Conservation (phyloP, 768 basidiomycete species). For the Trametes cubensis region DNA sequence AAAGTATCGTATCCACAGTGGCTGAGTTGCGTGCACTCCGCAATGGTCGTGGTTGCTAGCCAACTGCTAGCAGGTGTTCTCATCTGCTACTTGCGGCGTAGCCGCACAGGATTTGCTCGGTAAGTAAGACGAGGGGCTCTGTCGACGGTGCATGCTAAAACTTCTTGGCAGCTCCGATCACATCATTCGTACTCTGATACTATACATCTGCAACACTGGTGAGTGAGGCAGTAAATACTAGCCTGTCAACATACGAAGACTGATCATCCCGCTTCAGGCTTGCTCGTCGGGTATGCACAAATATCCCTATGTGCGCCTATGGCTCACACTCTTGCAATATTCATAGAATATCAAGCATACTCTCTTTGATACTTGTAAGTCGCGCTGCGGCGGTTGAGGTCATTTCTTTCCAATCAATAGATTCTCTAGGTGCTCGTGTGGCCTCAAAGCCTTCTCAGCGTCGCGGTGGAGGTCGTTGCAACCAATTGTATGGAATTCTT, state of each 20-base stretch:
- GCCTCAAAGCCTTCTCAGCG: neutral
- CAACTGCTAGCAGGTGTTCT: slow-evolving; percentile 5
- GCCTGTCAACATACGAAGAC: neutral
- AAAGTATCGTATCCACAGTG: neutral
- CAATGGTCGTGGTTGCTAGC: neutral
- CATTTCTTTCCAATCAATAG: no score
- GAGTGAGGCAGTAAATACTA: neutral
- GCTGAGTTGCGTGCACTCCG: slow-evolving; percentile 8
- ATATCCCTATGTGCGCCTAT: no score
- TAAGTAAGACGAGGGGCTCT: neutral
- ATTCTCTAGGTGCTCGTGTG: neutral
- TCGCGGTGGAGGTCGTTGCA: slow-evolving; percentile 5
- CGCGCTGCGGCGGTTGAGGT: neutral
- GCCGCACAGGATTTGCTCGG: neutral
- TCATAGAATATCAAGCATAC: neutral
- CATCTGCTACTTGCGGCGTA: neutral
- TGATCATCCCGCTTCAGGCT: neutral
- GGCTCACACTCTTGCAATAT: neutral
- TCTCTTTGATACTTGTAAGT: slow-evolving; percentile 9
- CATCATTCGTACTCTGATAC: neutral
- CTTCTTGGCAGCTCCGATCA: neutral
- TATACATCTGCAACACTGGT: slow-evolving; percentile 5
- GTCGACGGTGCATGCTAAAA: neutral
- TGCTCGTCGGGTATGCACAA: neutral
- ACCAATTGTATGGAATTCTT: neutral